These are phyloP conservation scores for Rhynchospora pubera DNA, from an alignment of 176 grass and related monocot species.

Conservation along the genomic window DNA sequence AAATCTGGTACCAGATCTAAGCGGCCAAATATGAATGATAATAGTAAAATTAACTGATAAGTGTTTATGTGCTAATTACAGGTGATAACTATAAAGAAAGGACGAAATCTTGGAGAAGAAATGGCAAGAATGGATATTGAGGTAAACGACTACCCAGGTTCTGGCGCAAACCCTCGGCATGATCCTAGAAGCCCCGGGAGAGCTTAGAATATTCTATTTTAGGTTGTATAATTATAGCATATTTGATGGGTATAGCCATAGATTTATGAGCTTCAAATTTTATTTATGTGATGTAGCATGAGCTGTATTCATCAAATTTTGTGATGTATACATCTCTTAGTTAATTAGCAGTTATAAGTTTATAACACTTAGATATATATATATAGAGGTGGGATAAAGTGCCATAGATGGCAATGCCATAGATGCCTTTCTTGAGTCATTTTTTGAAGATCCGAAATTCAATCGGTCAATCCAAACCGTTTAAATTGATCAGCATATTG, in stretches of 20 bases:
- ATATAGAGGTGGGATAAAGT: too few relatives aligned
- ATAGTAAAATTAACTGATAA: neutral
- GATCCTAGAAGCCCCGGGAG: slow-evolving; percentile 61
- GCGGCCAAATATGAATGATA: neutral
- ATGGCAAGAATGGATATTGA: slow-evolving; percentile 57
- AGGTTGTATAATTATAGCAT: neutral
- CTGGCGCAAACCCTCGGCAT: slow-evolving; percentile 68
- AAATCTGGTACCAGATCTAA: neutral
- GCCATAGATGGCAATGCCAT: too few relatives aligned
- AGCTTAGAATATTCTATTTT: slow-evolving; percentile 16
- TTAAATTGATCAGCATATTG: too few relatives aligned
- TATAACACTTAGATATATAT: neutral
- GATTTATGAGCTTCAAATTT: neutral
- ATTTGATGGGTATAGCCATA: slow-evolving; percentile 10
- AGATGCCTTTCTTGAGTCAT: too few relatives aligned
- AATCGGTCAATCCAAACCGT: too few relatives aligned
- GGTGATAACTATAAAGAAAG: neutral
- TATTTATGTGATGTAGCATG: slow-evolving; percentile 2
- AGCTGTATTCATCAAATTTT: slow-evolving; percentile 26
- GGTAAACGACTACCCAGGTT: slow-evolving; percentile 72
- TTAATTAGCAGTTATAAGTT: neutral
- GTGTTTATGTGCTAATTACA: neutral
- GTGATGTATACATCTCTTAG: slow-evolving; percentile 22
- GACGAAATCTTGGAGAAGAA: slow-evolving; percentile 19
- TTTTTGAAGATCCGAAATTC: too few relatives aligned